Evolutionary conservation across 495 filamentous ascomycete genomes (phyloP), one percentile per base, ranked within the genome.

Genomic region (Darksidea phi): DNA sequence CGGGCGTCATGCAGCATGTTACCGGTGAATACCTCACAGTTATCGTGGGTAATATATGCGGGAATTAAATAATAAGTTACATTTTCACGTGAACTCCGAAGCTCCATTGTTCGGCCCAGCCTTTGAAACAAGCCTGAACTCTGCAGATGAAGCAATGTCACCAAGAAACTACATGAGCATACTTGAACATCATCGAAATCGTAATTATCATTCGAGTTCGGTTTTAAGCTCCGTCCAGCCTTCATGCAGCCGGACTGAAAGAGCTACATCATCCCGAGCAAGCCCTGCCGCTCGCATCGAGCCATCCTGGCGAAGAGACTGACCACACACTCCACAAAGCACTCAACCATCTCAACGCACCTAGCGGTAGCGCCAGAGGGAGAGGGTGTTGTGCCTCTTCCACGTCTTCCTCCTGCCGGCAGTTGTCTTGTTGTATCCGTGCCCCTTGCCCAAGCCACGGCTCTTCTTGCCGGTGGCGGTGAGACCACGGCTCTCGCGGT

Each of bases 391-490:
- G 86, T 93, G 92, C 77, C 88, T 84, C 89, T 95, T 95, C 94
- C 94, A 99, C 75, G 92, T 97, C 89, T 97, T 95, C 80, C 95
- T 88, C 73, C 94, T 85, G 69, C 94, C 94, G 71, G 90, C 84
- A 66, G 79, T 82, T 74, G 95, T 99, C 83, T 99, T 95, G 88
- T 92, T 96, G 89, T 89, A 97, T 67, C 86, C 83, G 80, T 99
- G 94, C 69, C 94, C 94, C 83, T 95, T 96, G 87, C 91, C 91
- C 80, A 97, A 86, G 82, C 94, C 94, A 77, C 94, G 90, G 73
- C 90, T 95, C 82, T 93, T 92, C 90, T 99, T 99, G 83, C 94
- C 94, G 59, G 92, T 97, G 67, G 94, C 84, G 67, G 94, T 99
- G 69, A 97, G 88, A 75, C 94, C 94, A 76, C 94, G 91, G 72